phyloP scores from a whole-genome alignment of 306 rosid genomes.

The Trichosanthes cucumerina region DNA sequence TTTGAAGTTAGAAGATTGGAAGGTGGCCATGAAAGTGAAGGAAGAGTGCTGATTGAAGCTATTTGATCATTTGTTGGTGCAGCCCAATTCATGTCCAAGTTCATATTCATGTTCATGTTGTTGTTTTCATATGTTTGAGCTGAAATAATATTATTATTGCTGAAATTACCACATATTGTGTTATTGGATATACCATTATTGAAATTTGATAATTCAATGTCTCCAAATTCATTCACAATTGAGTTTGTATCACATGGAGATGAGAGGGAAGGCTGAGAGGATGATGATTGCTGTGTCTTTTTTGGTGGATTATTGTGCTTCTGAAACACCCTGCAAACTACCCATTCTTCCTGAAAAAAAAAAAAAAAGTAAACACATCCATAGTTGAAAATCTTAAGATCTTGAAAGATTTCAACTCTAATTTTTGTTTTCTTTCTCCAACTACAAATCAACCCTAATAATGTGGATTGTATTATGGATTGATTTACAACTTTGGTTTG shows the following conservation, averaged over 20 bases:
- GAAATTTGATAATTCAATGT: slow-evolving; percentile 48
- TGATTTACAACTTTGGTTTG: not conserved
- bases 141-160: slow-evolving; percentile 15
- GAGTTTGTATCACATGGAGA: slow-evolving; percentile 70
- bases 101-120: slow-evolving; percentile 41
- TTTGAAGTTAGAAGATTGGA: slow-evolving; percentile 36
- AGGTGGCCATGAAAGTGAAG: slow-evolving; percentile 48
- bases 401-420: not conserved
- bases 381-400: not conserved
- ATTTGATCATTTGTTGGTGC: not conserved
- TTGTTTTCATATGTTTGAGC: slow-evolving; percentile 20
- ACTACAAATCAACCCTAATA: not conserved
- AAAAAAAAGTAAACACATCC: not conserved
- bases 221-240: slow-evolving; percentile 53
- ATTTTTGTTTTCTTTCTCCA: not conserved
- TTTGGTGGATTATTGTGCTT: slow-evolving; percentile 43
- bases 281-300: slow-evolving; percentile 45
- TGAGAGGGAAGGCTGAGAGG: slow-evolving; percentile 44
- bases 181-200: slow-evolving; percentile 27
- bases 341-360: slow-evolving; percentile 73
- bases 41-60: slow-evolving; percentile 15
- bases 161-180: slow-evolving; percentile 28
- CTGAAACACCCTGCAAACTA: slow-evolving; percentile 85
- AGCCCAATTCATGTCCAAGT: slow-evolving; percentile 43
- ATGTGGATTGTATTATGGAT: not conserved